Base-by-base conservation (phyloP, 2,329 filamentous ascomycete genomes). In the Thelonectria olida region DNA sequence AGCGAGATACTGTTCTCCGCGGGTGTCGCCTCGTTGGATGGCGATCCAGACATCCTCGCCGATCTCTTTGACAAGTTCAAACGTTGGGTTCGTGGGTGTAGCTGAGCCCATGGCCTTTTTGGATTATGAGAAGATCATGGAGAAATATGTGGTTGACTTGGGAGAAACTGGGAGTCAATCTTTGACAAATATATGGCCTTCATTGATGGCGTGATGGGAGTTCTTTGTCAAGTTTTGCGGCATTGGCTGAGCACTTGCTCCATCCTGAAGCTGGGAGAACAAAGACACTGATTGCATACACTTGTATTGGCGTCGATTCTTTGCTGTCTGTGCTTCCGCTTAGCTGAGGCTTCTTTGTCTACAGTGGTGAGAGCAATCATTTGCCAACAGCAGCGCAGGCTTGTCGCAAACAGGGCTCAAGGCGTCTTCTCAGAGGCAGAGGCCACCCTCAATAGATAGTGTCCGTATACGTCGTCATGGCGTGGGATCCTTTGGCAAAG, bases 1-100 rank as follows among this genome's bases (percentile, higher is more conserved):
- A 15, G 75, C 79, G 19, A 82, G 63, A 62, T 78, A 78, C 38
- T 71, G 62, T 38, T 74, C 71, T 48, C 72, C 70, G 49, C 77
- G 73, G 7, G 67, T 64, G n/a, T 72, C 70, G 22, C 63, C 64
- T 20, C n/a, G 52, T 27, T 63, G 67, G 25, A 58, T 62, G 41
- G 79, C 75, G 28, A 79, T 65, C 73, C 73, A 77, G 15, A 74
- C 62, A 45, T 69, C 66, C n/a, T 70, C 53, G 5, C 61, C 61
- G 22, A 76, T 52, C 48, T 67, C 54, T 39, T 76, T 74, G 62
- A 74, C 23, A n/a, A 77, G 72, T 20, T 70, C 68, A 54, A 78
- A 75, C 61, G 47, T 63, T 52, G 12, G 12, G 44, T 45, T 42
- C 48, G 23, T 13, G 23, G 41, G 23, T 5, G 20, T 39, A 36